Base-by-base conservation (phyloP, 192 early-diverging fungal species). In the Entomortierella beljakovae region DNA sequence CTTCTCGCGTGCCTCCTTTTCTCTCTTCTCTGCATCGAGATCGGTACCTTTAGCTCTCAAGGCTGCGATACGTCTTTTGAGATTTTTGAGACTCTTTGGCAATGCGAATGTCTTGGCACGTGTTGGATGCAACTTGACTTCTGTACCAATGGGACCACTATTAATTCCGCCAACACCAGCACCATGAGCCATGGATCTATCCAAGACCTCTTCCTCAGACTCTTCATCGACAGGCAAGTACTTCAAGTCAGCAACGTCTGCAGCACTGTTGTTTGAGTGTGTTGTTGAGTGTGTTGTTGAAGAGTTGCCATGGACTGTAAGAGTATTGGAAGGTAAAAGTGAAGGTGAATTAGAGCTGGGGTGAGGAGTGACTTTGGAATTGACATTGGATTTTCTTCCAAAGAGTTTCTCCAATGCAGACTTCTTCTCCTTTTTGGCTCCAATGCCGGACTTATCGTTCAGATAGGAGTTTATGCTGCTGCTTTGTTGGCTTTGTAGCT, bases 31-130 rank as follows among this genome's bases (percentile, higher is more conserved):
- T 9, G 75, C 75, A 60, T 79, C 75, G 28, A 79, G 57, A 23
- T 79, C 75, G 3, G 75, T 79, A 10, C 75, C 75, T 50, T 70
- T 79, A n/a, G 75, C 75, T 20, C 75, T 46, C 48, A 79, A 51
- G 9, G 75, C 66, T 10, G 75, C 75, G 46, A 79, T 79, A n/a
- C 75, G 67, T n/a, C 75, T 22, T 51, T 79, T 79, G 42, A 79
- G 31, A 32, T 79, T 79, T 53, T 34, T 56, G 26, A 79, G 49
- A 53, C 64, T 68, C 66, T 79, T 79, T 42, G 75, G 75, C 20
- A 79, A 33, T 9, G 75, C 49, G 38, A 79, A 79, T 3, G 75
- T 79, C 59, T 70, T 79, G 38, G 75, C 67, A 2, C 75, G 75
- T 9, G 75, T 79, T 18, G 75, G 75, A 33, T 79, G 75, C 54